Conservation (phyloP, 257 asterid species). For the Solanum stenotomum region DNA sequence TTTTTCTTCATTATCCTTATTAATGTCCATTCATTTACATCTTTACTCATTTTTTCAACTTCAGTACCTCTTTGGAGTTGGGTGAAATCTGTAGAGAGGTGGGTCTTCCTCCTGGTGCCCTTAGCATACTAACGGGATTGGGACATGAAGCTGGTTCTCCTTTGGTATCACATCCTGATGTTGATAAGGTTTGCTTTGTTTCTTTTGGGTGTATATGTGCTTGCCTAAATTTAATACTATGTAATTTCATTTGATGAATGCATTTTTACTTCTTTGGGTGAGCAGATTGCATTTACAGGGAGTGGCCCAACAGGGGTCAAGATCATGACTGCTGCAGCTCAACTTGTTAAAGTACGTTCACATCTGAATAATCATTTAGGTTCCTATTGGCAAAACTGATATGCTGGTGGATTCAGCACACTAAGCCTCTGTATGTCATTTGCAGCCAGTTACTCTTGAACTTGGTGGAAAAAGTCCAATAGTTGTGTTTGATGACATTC, state of each 20-base stretch:
- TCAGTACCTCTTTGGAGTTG: slow-evolving; percentile 94
- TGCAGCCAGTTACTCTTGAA: slow-evolving; percentile 95
- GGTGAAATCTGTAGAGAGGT: slow-evolving; percentile 86
- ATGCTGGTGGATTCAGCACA: not conserved
- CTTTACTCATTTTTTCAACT: not conserved
- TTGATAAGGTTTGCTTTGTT: slow-evolving; percentile 60
- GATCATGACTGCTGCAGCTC: slow-evolving; percentile 97
- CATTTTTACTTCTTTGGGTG: slow-evolving; percentile 4
- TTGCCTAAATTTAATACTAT: not conserved
- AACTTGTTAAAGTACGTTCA: slow-evolving; percentile 63
- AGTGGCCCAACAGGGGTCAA: slow-evolving; percentile 86
- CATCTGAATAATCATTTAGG: not conserved
- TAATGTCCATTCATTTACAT: not conserved
- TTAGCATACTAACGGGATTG: slow-evolving; percentile 76
- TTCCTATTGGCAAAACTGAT: not conserved
- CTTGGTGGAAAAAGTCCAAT: slow-evolving; percentile 99
- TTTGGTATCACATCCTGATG: slow-evolving; percentile 91
- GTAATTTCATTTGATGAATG: not conserved
- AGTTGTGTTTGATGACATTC: slow-evolving; percentile 85
- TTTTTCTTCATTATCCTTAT: not conserved
- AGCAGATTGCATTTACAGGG: slow-evolving; percentile 93
- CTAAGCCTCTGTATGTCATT: slow-evolving; percentile 5
- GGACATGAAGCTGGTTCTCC: slow-evolving; percentile 98
- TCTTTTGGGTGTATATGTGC: not conserved
- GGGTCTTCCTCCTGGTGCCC: slow-evolving; percentile 89